Evolutionary conservation across 345 rosid genomes (phyloP).

Genomic region (Syzygium grande): DNA sequence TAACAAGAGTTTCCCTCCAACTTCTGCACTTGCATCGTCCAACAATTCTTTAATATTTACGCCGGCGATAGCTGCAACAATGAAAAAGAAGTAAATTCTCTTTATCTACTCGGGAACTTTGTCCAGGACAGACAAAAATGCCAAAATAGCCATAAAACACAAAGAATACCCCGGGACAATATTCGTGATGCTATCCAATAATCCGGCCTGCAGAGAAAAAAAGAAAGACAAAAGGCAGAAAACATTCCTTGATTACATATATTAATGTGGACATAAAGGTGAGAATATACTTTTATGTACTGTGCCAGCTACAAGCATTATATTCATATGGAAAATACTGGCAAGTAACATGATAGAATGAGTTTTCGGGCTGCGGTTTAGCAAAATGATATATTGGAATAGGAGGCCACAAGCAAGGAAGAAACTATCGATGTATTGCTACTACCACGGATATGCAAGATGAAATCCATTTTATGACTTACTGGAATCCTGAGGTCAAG

Average conservation of each 20-base stretch:
- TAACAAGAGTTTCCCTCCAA: conserved; percentile 64
- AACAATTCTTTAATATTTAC: conserved; percentile 72
- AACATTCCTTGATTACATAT: background rate
- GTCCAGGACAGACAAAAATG: background rate
- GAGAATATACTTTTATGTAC: background rate
- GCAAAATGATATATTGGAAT: background rate
- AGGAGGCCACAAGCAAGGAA: background rate
- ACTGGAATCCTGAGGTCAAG: conserved; percentile 88
- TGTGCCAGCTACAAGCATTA: background rate
- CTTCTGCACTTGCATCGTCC: conserved; percentile 67
- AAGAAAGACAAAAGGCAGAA: background rate
- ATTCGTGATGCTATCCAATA: conserved; percentile 78
- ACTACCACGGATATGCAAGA: background rate
- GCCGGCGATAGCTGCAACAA: conserved; percentile 62
- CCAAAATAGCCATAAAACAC: background rate
- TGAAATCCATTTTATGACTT: conserved; percentile 14
- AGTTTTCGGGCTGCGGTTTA: background rate
- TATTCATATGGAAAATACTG: background rate
- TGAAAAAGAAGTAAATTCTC: background rate
- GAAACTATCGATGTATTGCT: background rate
- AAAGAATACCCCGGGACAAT: conserved; percentile 81
- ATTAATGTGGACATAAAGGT: background rate
- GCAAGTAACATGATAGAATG: background rate
- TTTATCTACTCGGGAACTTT: background rate
- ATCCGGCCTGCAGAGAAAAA: conserved; percentile 58